A percentile compares a stretch with the other conserved stretches of the same genome.
Evolutionary conservation across 176 grass and related monocot genomes (phyloP).

Genomic region (Aegilops speltoides): DNA sequence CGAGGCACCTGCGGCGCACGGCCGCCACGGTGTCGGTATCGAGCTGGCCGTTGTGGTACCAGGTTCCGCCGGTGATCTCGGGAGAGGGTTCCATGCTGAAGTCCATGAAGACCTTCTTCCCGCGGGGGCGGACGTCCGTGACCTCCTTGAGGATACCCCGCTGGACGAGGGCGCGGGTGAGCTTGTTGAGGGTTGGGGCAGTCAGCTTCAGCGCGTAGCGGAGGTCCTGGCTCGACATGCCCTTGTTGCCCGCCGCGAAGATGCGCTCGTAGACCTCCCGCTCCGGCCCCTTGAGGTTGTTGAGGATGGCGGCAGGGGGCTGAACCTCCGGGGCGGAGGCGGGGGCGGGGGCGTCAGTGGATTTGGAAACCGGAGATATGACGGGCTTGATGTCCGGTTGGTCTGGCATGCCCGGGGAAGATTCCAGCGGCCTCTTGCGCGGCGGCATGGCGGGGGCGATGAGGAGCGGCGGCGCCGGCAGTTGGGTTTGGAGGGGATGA

Average conservation of each 20-base stretch:
- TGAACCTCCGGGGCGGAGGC: background rate
- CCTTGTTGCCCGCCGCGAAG: slow-evolving; percentile 36
- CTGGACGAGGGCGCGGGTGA: background rate
- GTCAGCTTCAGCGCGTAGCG: background rate
- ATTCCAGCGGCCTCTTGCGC: slow-evolving; percentile 28
- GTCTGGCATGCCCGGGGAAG: background rate
- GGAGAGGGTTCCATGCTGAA: slow-evolving; percentile 41
- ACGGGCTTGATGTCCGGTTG: background rate
- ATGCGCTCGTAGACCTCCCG: slow-evolving; percentile 30
- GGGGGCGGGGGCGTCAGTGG: background rate
- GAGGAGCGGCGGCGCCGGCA: background rate
- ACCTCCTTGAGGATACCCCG: slow-evolving; percentile 44
- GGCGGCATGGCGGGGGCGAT: slow-evolving; percentile 36
- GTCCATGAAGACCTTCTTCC: slow-evolving; percentile 57
- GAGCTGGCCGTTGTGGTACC: slow-evolving; percentile 62
- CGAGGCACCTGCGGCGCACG: slow-evolving; percentile 41
- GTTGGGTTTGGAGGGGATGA: background rate
- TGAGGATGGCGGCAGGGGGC: background rate
- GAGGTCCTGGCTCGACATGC: slow-evolving; percentile 41
- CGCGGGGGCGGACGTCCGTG: slow-evolving; percentile 31
- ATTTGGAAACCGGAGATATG: background rate
- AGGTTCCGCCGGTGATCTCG: slow-evolving; percentile 52
- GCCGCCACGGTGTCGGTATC: slow-evolving; percentile 35
- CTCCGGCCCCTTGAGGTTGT: slow-evolving; percentile 4
- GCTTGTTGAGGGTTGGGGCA: slow-evolving; percentile 3